These are phyloP conservation scores for Coffea canephora DNA, from an alignment of 257 asterid genomes.

Conservation along the genomic window DNA sequence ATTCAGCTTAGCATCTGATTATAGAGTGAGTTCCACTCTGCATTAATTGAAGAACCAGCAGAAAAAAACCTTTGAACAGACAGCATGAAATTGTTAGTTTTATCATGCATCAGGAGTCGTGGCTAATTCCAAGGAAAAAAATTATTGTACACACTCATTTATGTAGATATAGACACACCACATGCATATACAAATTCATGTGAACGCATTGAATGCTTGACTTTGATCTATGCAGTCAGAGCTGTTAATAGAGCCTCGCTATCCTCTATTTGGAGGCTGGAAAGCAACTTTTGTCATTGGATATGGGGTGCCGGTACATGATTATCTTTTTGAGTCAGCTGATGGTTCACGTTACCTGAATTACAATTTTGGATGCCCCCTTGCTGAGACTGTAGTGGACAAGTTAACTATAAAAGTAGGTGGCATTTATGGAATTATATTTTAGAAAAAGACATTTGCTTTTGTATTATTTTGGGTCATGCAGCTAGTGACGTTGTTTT, in stretches of 20 bases:
- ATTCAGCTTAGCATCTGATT: neutral
- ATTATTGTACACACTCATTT: no score
- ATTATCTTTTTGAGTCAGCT: conserved; percentile 82
- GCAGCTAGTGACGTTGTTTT: conserved; percentile 22
- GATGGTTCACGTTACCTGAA: conserved; percentile 82
- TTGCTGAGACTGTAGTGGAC: conserved; percentile 81
- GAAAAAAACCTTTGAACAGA: neutral
- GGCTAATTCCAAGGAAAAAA: neutral
- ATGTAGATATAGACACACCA: neutral
- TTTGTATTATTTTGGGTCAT: conserved; percentile 8
- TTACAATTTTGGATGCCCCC: conserved; percentile 88
- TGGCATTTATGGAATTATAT: neutral
- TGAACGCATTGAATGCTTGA: neutral
- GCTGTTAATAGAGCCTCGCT: conserved; percentile 87
- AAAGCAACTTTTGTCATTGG: conserved; percentile 89
- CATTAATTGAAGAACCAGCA: neutral
- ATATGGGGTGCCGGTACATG: conserved; percentile 85
- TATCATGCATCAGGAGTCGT: no score
- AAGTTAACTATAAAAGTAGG: conserved; percentile 79
- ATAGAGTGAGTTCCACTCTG: neutral
- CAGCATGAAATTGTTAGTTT: neutral
- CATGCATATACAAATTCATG: neutral
- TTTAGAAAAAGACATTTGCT: conserved; percentile 16
- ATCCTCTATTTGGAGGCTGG: conserved; percentile 99
- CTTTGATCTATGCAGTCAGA: conserved; percentile 65